Evolutionary conservation across 2,329 filamentous ascomycete species (phyloP).

Genomic region (Mycocentrospora acerina): DNA sequence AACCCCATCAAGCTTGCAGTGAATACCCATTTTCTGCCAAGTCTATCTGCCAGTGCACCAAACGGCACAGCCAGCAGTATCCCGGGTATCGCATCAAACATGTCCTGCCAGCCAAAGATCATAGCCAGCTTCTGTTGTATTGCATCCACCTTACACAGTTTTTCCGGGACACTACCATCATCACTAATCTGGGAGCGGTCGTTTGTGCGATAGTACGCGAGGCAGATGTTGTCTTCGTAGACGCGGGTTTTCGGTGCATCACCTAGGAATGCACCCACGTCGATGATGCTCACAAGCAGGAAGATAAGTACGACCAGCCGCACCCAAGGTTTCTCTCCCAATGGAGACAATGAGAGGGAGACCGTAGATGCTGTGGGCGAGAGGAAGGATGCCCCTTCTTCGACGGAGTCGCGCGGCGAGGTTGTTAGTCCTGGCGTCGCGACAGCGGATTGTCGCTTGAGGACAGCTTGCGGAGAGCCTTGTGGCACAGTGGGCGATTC

Average conservation of each 20-base stretch:
- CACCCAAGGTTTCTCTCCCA: constrained; percentile 35
- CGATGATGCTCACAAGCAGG: constrained; percentile 47
- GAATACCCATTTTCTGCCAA: constrained; percentile 50
- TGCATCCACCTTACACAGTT: constrained; percentile 52
- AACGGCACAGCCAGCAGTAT: constrained; percentile 53
- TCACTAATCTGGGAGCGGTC: constrained; percentile 47
- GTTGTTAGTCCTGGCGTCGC: too few species aligned
- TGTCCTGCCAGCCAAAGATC: constrained; percentile 53
- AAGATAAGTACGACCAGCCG: constrained; percentile 38
- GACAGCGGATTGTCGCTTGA: too few species aligned
- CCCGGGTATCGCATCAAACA: constrained; percentile 48
- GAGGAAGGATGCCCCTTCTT: too few species aligned
- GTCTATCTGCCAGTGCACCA: constrained; percentile 51
- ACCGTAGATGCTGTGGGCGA: too few species aligned
- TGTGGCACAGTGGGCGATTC: too few species aligned
- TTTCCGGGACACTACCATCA: constrained; percentile 48
- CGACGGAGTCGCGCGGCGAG: too few species aligned
- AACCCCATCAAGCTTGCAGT: constrained; percentile 47
- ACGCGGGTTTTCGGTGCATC: constrained; percentile 51
- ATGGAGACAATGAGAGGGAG: too few species aligned
- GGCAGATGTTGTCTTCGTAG: constrained; percentile 53
- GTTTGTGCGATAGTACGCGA: constrained; percentile 45
- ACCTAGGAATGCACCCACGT: constrained; percentile 49
- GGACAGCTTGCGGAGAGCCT: too few species aligned
- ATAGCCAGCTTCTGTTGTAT: constrained; percentile 53